phyloP scores from a whole-genome alignment of 2,329 filamentous ascomycete species.

The Fusarium bulbicola region DNA sequence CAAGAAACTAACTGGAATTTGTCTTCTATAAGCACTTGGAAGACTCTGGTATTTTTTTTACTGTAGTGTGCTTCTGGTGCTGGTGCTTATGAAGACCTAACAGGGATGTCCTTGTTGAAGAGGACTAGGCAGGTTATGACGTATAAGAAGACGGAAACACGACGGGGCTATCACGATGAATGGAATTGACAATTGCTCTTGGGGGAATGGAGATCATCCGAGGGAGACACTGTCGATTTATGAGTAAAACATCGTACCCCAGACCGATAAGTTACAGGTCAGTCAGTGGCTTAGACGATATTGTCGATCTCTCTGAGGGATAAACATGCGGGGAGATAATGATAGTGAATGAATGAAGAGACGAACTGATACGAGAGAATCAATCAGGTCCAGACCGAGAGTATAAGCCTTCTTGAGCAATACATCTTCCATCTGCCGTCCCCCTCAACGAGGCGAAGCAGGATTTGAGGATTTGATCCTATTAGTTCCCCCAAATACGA shows the following conservation, averaged over 20 bases:
- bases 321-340: background rate
- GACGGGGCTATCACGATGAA: background rate
- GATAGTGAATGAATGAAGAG: background rate
- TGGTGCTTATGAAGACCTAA: background rate
- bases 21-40: background rate
- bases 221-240: constrained; percentile 2
- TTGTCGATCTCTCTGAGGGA: constrained; percentile 8
- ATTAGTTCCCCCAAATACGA: background rate
- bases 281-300: background rate
- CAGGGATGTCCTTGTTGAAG: constrained; percentile 22
- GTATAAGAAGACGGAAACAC: constrained; percentile 22
- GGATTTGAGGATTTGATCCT: background rate
- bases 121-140: constrained; percentile 8
- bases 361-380: background rate
- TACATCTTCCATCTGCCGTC: background rate
- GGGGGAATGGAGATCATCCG: background rate
- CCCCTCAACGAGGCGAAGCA: background rate
- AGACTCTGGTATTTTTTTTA: background rate
- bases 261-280: background rate
- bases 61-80: background rate
- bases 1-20: background rate
- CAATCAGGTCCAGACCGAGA: background rate
- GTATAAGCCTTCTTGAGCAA: background rate
- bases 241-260: background rate
- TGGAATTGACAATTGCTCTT: background rate